These are phyloP conservation scores for Closterium sp. DNA, from an alignment of 139 green algal genomes.

Conservation along the genomic window DNA sequence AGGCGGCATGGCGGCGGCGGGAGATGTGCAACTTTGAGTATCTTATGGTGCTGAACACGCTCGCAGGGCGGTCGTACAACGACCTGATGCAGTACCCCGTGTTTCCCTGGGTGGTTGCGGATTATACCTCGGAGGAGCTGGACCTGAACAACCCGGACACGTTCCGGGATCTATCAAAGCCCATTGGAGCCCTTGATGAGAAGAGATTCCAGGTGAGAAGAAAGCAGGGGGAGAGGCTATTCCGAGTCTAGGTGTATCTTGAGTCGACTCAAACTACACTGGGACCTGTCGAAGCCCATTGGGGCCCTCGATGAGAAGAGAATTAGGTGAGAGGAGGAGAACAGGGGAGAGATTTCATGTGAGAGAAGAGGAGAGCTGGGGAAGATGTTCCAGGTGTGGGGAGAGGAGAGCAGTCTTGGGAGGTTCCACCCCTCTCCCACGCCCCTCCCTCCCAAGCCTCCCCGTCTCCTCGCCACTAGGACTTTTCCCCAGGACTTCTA, in stretches of 20 bases:
- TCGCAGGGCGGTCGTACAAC: constrained; percentile 60
- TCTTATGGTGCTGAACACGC: constrained; percentile 59
- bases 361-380: background rate
- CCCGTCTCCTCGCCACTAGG: too few relatives aligned
- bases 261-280: background rate
- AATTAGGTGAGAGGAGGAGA: background rate
- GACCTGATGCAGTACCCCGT: constrained; percentile 58
- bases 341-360: background rate
- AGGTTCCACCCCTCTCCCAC: too few relatives aligned
- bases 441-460: too few relatives aligned
- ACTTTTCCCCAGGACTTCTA: too few relatives aligned
- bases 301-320: too few relatives aligned
- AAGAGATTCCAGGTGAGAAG: constrained; percentile 37
- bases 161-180: constrained; percentile 54
- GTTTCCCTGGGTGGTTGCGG: constrained; percentile 55
- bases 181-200: constrained; percentile 51
- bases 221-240: background rate
- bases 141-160: constrained; percentile 33
- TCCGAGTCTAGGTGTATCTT: background rate
- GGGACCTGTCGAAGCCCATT: background rate
- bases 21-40: constrained; percentile 56
- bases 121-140: constrained; percentile 46
- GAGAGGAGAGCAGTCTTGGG: background rate
- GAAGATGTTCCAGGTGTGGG: background rate
- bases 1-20: constrained; percentile 27